These are phyloP conservation scores for Pythium angustatum DNA, from an alignment of 352 stramenopile species.

Conservation along the genomic window DNA sequence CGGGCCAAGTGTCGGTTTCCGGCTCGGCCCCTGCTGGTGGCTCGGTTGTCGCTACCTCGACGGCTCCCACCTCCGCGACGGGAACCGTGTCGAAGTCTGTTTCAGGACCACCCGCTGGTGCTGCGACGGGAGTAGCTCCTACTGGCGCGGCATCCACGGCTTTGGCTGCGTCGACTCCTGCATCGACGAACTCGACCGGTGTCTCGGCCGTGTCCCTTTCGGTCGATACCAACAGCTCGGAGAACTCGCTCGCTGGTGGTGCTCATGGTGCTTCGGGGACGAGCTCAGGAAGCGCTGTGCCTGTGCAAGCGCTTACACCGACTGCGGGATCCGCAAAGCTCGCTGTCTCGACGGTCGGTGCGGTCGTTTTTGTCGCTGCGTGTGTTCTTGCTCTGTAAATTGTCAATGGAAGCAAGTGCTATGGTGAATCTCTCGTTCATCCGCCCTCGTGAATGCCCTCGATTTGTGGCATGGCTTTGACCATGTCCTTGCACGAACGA, in stretches of 20 bases:
- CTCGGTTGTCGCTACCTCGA: background rate
- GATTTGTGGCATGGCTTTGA: too few relatives aligned
- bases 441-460: too few relatives aligned
- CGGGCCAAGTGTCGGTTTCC: too few relatives aligned
- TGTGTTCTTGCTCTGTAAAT: constrained; percentile 2
- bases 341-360: background rate
- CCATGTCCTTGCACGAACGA: too few relatives aligned
- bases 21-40: too few relatives aligned
- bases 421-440: too few relatives aligned
- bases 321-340: constrained; percentile 2
- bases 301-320: background rate
- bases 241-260: background rate
- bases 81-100: background rate
- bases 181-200: background rate
- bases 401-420: too few relatives aligned
- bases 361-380: background rate
- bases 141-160: too few relatives aligned
- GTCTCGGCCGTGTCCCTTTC: background rate
- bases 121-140: background rate
- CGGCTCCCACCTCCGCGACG: background rate
- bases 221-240: background rate
- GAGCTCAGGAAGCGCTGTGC: background rate
- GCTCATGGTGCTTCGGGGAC: background rate
- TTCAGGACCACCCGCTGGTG: background rate
- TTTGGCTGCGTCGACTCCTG: background rate